Percentiles rank a stretch among this genome's conserved stretches.
Evolutionary conservation across 2,329 filamentous ascomycete genomes (phyloP).

Genomic region (Metarhizium album): DNA sequence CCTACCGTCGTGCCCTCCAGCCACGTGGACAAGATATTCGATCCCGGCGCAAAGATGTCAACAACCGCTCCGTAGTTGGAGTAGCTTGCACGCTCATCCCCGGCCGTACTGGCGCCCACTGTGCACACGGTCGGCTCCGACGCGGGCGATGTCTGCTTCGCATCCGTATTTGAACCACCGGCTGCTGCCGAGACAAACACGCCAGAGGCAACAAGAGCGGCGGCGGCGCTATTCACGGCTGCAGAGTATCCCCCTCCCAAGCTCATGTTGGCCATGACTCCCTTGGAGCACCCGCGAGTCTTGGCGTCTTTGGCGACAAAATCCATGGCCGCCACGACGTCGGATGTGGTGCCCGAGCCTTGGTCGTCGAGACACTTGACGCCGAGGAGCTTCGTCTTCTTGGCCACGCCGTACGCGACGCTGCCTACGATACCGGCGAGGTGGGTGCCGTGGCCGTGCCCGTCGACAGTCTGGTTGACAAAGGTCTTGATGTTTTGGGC

Average conservation of each 20-base stretch:
- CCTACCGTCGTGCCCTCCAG: no score
- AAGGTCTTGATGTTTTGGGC: no score
- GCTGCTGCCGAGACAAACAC: slow-evolving; percentile 32
- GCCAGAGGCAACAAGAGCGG: slow-evolving; percentile 27
- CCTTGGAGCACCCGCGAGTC: slow-evolving; percentile 19
- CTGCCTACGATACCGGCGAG: no score
- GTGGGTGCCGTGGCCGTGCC: no score
- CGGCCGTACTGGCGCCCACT: no score
- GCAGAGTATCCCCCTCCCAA: slow-evolving; percentile 32
- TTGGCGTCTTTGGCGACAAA: slow-evolving; percentile 17
- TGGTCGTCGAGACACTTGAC: slow-evolving; percentile 29
- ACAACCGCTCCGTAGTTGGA: slow-evolving; percentile 13
- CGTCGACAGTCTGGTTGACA: no score
- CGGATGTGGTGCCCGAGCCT: slow-evolving; percentile 24
- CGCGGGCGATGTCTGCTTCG: no score
- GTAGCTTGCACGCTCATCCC: no score
- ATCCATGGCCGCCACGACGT: slow-evolving; percentile 26
- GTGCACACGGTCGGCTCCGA: no score
- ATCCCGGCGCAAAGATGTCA: slow-evolving; percentile 36
- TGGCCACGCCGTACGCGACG: no score
- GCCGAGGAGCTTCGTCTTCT: slow-evolving; percentile 11
- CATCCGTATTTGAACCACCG: no score
- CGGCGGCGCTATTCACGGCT: slow-evolving; percentile 37
- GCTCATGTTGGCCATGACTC: slow-evolving; percentile 39
- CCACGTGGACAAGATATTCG: slow-evolving; percentile 5